Base-by-base conservation (phyloP, 2,329 filamentous ascomycete species). In the Talaromyces rugulosus region DNA sequence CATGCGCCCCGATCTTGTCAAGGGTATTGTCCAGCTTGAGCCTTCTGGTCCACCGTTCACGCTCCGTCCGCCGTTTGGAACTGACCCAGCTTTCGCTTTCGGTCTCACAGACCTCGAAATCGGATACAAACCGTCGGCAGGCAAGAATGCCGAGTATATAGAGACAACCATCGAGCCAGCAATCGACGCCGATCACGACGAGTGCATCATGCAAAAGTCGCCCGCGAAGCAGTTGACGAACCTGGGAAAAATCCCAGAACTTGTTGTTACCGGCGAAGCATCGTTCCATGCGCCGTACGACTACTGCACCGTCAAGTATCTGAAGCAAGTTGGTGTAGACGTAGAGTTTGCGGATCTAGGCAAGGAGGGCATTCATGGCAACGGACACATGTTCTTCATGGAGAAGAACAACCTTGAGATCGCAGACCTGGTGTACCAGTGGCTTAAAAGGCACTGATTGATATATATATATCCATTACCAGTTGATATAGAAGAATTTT, bases 281-380 rank as follows among this genome's bases (percentile, higher is more conserved):
- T 83, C 81, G 58, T 80, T 77, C n/a, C 85, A 87, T 69, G 73
- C 75, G 2, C 70, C 74, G 9, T 87, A 82, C 63, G 85, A 88
- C 65, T 81, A 82, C 70, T 84, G 82, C 40, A 85, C 81, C 0
- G 78, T 82, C 1, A 64, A 70, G 12, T 87, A 82, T 67, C 68
- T 87, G 67, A 66, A 71, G 58, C 84, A 87, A 67, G 82, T 80
- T 1, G 83, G 84, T 0, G 76, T 81, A 1, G 16, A 61, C 23
- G 75, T 78, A 1, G 74, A 81, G 2, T 79, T 78, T 72, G 65
- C 83, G 40, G 71, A 77, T 56, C 72, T 87, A 52, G 77, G 73
- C 0, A 70, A 80, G 0, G 61, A 73, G 1, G 77, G 76, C 0
- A 78, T 86, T 1, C 68, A 72, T 27, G 85, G 85, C 0, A 87